Evolutionary conservation across 2,329 filamentous ascomycete genomes (phyloP).

Genomic region (Cucurbitaria berberidis): DNA sequence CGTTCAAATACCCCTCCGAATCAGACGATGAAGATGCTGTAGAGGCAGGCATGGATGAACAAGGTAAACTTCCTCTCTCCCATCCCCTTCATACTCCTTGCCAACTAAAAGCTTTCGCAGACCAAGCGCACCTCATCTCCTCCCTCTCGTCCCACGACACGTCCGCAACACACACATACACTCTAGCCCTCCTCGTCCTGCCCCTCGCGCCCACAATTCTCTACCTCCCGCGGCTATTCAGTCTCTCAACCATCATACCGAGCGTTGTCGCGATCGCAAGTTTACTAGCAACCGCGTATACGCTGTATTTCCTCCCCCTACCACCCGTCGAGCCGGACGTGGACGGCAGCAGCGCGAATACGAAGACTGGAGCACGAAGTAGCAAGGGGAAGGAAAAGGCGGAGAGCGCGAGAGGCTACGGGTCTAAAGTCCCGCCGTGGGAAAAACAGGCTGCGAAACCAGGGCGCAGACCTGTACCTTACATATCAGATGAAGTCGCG

Average conservation of each 20-base stretch:
- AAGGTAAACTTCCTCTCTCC: slow-evolving; percentile 59
- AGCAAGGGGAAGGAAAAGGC: slow-evolving; percentile 21
- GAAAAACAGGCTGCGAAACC: slow-evolving; percentile 8
- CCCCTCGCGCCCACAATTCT: slow-evolving; percentile 63
- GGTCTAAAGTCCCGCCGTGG: slow-evolving; percentile 9
- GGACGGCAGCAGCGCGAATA: background rate
- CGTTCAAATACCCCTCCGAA: slow-evolving; percentile 75
- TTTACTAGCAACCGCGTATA: slow-evolving; percentile 67
- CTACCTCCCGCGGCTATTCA: slow-evolving; percentile 60
- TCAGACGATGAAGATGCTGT: slow-evolving; percentile 60
- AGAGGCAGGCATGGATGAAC: slow-evolving; percentile 73
- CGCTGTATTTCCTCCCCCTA: slow-evolving; percentile 63
- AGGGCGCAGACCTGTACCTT: slow-evolving; percentile 28
- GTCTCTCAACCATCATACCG: slow-evolving; percentile 50
- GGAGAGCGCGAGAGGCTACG: slow-evolving; percentile 11
- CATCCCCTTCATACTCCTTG: slow-evolving; percentile 1
- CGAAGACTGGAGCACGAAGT: background rate
- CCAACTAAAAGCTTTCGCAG: slow-evolving; percentile 18
- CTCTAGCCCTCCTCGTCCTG: slow-evolving; percentile 62
- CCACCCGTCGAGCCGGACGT: slow-evolving; percentile 32
- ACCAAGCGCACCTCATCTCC: slow-evolving; percentile 36
- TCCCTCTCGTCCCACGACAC: slow-evolving; percentile 47
- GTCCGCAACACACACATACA: slow-evolving; percentile 57
- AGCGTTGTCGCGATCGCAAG: slow-evolving; percentile 67
- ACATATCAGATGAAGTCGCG: slow-evolving; percentile 25